phyloP scores from a whole-genome alignment of 306 rosid genomes.

The Sphenostylis stenocarpa region DNA sequence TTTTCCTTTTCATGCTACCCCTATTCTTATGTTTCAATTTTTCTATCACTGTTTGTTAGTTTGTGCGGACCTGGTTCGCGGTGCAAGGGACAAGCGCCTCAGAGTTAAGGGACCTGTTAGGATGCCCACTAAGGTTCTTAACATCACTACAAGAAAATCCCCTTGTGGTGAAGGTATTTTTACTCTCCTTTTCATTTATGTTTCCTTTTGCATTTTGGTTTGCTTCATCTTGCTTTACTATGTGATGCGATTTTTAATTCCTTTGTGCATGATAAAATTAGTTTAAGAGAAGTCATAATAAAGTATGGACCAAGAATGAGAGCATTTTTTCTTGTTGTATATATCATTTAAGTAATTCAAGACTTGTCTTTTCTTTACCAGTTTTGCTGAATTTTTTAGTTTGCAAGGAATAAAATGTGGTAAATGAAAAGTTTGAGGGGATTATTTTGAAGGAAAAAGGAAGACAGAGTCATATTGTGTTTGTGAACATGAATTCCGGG shows the following conservation, averaged over 20 bases:
- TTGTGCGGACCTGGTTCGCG: slow-evolving; percentile 78
- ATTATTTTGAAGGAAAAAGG: neutral
- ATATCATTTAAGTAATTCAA: neutral
- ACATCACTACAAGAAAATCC: slow-evolving; percentile 81
- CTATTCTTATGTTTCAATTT: neutral
- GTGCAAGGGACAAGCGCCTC: slow-evolving; percentile 80
- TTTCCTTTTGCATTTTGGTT: neutral
- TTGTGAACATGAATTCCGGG: neutral
- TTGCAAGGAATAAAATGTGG: neutral
- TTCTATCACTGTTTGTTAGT: slow-evolving; percentile 46
- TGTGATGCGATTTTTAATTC: neutral
- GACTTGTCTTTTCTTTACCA: neutral
- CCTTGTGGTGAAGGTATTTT: slow-evolving; percentile 87
- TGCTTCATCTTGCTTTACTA: neutral
- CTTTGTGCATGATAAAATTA: neutral
- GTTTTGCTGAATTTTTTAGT: neutral
- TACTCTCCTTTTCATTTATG: too few species aligned
- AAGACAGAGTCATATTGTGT: neutral
- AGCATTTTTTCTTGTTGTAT: too few species aligned
- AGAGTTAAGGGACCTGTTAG: slow-evolving; percentile 90
- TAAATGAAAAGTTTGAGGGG: neutral
- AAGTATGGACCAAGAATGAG: too few species aligned
- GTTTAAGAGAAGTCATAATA: too few species aligned
- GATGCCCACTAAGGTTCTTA: slow-evolving; percentile 83
- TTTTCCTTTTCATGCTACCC: neutral